A percentile compares a stretch with the other conserved stretches of the same genome.
Conservation (phyloP, 176 grass and related monocot genomes). For the Oryza nivara region DNA sequence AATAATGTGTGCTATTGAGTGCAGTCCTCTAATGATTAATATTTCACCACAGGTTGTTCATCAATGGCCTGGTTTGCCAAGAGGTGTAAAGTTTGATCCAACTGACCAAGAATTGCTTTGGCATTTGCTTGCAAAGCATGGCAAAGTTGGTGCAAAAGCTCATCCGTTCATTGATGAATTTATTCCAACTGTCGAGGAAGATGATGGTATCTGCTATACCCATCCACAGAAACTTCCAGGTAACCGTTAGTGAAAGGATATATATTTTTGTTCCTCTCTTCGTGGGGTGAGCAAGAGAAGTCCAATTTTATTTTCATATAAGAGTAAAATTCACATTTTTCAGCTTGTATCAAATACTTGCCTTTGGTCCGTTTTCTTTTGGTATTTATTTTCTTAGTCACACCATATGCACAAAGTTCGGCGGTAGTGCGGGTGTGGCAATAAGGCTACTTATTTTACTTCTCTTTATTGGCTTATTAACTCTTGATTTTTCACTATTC, state of each 20-base stretch:
- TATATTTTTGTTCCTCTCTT: not conserved
- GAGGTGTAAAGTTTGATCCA: slow-evolving; percentile 96
- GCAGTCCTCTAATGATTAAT: slow-evolving; percentile 33
- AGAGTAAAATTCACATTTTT: not conserved
- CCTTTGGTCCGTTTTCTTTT: slow-evolving; percentile 8
- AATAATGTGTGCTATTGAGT: slow-evolving; percentile 33
- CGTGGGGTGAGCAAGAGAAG: slow-evolving; percentile 9
- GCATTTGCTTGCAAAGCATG: slow-evolving; percentile 83
- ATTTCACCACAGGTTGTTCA: slow-evolving; percentile 71
- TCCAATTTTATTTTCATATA: slow-evolving; percentile 8
- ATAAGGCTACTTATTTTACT: not conserved
- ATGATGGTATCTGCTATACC: slow-evolving; percentile 96
- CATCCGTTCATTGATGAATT: slow-evolving; percentile 96
- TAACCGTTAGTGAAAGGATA: slow-evolving; percentile 30
- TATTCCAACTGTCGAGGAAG: slow-evolving; percentile 87
- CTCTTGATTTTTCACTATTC: slow-evolving; percentile 7
- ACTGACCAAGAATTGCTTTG: slow-evolving; percentile 86
- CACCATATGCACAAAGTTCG: not conserved
- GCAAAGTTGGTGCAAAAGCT: slow-evolving; percentile 48
- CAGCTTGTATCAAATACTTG: not conserved
- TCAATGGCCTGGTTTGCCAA: slow-evolving; percentile 93
- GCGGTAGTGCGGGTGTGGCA: not conserved
- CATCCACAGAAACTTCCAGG: slow-evolving; percentile 93
- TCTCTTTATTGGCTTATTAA: slow-evolving; percentile 4
- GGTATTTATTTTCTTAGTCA: not conserved